Evolutionary conservation across 2,329 filamentous ascomycete genomes (phyloP), one percentile per base, ranked within the genome.

Genomic region (Penicillium hordei): DNA sequence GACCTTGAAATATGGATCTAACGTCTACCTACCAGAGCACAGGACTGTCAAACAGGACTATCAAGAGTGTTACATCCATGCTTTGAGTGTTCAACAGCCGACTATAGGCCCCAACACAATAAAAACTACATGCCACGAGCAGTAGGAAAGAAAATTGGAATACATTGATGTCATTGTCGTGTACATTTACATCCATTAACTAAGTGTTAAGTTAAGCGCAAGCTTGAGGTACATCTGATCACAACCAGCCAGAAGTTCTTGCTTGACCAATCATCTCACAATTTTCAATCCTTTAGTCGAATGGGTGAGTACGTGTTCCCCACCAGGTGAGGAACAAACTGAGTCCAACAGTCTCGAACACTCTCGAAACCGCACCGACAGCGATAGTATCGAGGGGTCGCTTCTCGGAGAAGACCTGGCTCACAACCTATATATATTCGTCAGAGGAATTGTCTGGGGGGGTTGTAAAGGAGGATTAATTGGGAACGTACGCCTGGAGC

Each of bases 281-380:
- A 29, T 52, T 5, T n/a, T 12, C 4, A 44, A 42, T 25, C 6
- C 19, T 68, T 83, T 89, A 93, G 73, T 92, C 86, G 78, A 96
- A 95, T 60, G 91, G 91, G 82, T 92, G 93, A 79, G 91, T 94
- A 74, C 90, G 89, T 72, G 93, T 97, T 72, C 93, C 93, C 93
- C 93, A 97, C 89, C 91, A 97, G 74, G 91, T 96, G 70, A 97
- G 83, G 85, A 97, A 91, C 71, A 96, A 76, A 63, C 89, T 92
- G 58, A 97, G 85, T 64, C 93, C 94, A 59, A 97, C 86, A 3
- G 94, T 97, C 86, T 97, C 94, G 68, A 96, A 85, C 68, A 94
- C 80, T 79, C 94, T 93, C 72, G 90, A 89, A 50, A 94, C 79
- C 62, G 89, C 86, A 73, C 89, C 90, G 65, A 97, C 89, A 67